These are phyloP conservation scores for Meyerozyma carpophila DNA, from an alignment of 1,139 yeast species.

Conservation along the genomic window DNA sequence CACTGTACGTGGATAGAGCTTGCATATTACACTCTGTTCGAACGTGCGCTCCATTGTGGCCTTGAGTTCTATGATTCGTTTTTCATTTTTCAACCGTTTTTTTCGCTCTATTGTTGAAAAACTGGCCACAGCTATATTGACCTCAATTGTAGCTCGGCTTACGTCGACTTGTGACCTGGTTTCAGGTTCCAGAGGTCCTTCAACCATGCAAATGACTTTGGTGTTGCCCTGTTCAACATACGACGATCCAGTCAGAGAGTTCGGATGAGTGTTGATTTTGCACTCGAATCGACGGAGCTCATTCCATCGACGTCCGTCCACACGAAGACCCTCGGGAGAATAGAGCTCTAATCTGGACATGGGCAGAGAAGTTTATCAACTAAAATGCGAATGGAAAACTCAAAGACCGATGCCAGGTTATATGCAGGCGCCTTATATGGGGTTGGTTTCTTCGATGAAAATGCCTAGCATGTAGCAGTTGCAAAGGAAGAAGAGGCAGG, in stretches of 20 bases:
- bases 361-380: conserved; percentile 25
- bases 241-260: conserved; percentile 87
- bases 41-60: conserved; percentile 75
- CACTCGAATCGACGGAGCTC: conserved; percentile 82
- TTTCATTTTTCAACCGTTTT: conserved; percentile 58
- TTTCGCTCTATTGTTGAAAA: conserved; percentile 77
- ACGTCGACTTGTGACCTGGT: conserved; percentile 42
- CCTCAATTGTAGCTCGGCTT: conserved; percentile 52
- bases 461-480: conserved; percentile 62
- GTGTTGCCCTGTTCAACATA: conserved; percentile 91
- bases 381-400: background rate
- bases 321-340: conserved; percentile 89
- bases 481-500: conserved; percentile 61
- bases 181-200: conserved; percentile 86
- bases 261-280: conserved; percentile 80
- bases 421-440: background rate
- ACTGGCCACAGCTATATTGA: conserved; percentile 68
- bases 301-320: conserved; percentile 94
- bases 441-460: conserved; percentile 37
- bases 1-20: conserved; percentile 77
- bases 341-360: conserved; percentile 75
- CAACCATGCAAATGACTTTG: conserved; percentile 77
- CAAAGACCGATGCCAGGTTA: background rate
- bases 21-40: conserved; percentile 68
- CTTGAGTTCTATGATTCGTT: conserved; percentile 70